Conservation (phyloP, 179 eudicot species). For the Nepenthes alata region DNA sequence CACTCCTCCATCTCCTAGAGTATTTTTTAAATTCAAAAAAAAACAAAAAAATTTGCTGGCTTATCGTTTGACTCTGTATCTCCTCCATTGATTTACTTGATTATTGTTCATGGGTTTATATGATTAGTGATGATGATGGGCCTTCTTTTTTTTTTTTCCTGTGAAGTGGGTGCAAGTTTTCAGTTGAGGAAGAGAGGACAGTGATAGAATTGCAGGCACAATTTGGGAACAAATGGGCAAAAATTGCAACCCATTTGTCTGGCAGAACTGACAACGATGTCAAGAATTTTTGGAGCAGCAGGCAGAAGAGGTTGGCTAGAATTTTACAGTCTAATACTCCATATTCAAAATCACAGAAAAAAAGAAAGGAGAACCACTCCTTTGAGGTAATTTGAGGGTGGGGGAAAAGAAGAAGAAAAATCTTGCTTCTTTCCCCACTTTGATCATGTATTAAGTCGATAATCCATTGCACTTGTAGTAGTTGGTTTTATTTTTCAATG, state of each 20-base stretch:
- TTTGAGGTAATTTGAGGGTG: slow-evolving; percentile 10
- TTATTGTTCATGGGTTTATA: neutral
- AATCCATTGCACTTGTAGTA: too few species aligned
- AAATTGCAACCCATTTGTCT: slow-evolving; percentile 55
- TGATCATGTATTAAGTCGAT: too few species aligned
- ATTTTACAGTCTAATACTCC: slow-evolving; percentile 32
- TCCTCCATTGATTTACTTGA: neutral
- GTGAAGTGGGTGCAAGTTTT: slow-evolving; percentile 66
- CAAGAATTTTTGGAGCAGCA: slow-evolving; percentile 92
- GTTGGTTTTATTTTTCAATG: too few species aligned
- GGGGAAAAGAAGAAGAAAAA: too few species aligned
- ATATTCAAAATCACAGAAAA: slow-evolving; percentile 10
- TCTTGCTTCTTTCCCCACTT: too few species aligned
- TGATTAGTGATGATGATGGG: slow-evolving; percentile 2
- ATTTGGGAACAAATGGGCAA: slow-evolving; percentile 90
- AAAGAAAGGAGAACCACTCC: slow-evolving; percentile 4
- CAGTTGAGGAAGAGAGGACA: slow-evolving; percentile 66
- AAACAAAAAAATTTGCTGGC: too few species aligned
- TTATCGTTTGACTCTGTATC: too few species aligned
- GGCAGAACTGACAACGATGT: slow-evolving; percentile 93
- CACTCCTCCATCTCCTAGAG: too few species aligned
- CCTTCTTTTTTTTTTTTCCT: neutral
- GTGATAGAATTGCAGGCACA: slow-evolving; percentile 72
- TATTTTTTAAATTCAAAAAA: too few species aligned
- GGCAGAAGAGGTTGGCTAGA: slow-evolving; percentile 73